phyloP scores from a whole-genome alignment of 805 yeast genomes.

The Alloascoidea hylecoeti region DNA sequence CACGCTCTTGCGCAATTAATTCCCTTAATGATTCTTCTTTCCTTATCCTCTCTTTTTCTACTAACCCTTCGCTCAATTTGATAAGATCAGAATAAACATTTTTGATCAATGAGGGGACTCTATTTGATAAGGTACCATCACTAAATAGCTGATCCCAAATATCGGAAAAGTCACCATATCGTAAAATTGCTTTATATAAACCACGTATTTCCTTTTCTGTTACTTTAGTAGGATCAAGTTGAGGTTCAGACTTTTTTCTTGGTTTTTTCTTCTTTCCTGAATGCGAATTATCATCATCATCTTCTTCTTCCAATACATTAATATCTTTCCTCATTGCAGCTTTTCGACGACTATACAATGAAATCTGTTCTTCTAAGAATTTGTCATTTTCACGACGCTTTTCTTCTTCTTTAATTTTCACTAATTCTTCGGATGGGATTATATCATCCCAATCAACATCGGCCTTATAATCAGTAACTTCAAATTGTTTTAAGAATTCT shows the following conservation, averaged over 20 bases:
- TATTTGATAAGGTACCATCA: constrained; percentile 80
- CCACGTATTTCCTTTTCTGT: constrained; percentile 82
- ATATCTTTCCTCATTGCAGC: constrained; percentile 54
- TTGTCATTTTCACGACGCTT: constrained; percentile 76
- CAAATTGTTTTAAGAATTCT: constrained; percentile 92
- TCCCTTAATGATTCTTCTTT: constrained; percentile 41
- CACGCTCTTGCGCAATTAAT: constrained; percentile 30
- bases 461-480: constrained; percentile 96
- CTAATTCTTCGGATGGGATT: constrained; percentile 87
- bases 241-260: constrained; percentile 15
- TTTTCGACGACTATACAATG: constrained; percentile 71
- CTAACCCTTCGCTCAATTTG: constrained; percentile 42
- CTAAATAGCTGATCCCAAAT: constrained; percentile 78
- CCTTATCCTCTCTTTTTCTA: constrained; percentile 51
- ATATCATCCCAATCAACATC: constrained; percentile 99
- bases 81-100: constrained; percentile 65
- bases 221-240: constrained; percentile 37
- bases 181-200: constrained; percentile 68
- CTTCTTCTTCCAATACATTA: constrained; percentile 21
- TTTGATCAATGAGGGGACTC: constrained; percentile 66
- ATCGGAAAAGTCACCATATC: constrained; percentile 64
- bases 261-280: constrained; percentile 23
- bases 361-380: constrained; percentile 78
- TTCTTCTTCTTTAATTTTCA: constrained; percentile 83
- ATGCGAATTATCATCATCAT: constrained; percentile 25